A percentile compares a stretch with the other conserved stretches of the same genome.
These are phyloP conservation scores for Cercospora berteroae DNA, from an alignment of 2,329 filamentous ascomycete genomes.

Conservation along the genomic window DNA sequence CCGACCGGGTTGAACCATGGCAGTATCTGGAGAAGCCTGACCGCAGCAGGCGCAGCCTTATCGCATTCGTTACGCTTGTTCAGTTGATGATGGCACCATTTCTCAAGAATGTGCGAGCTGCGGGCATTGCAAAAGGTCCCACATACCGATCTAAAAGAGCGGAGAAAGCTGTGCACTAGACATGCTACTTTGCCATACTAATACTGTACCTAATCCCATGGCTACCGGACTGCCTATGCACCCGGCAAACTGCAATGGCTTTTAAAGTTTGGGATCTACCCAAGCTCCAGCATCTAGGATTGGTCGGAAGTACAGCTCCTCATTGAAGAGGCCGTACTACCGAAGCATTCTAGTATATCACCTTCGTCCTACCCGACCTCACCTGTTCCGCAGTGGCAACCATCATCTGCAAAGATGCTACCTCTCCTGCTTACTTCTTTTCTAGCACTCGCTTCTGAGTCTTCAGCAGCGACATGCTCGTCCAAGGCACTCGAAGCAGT, in stretches of 20 bases:
- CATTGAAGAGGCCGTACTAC: neutral
- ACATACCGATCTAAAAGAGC: neutral
- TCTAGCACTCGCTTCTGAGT: neutral
- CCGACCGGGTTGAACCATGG: neutral
- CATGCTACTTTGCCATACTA: neutral
- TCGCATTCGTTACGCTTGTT: neutral
- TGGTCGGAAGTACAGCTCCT: neutral
- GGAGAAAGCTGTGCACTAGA: neutral
- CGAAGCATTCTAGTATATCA: neutral
- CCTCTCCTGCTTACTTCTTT: neutral
- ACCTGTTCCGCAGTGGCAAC: neutral
- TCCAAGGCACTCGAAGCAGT: neutral
- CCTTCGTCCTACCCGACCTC: neutral
- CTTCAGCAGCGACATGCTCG: conserved; percentile 8
- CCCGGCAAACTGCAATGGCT: neutral
- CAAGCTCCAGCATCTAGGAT: neutral
- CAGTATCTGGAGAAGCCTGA: neutral
- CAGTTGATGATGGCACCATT: neutral
- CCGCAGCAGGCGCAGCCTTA: neutral
- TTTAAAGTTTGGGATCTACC: conserved; percentile 1
- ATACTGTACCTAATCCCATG: neutral
- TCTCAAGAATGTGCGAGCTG: neutral
- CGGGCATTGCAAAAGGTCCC: neutral
- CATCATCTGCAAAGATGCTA: neutral
- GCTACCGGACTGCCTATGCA: neutral